Conservation (phyloP, 192 early-diverging fungal species). For the Dispira parvispora region DNA sequence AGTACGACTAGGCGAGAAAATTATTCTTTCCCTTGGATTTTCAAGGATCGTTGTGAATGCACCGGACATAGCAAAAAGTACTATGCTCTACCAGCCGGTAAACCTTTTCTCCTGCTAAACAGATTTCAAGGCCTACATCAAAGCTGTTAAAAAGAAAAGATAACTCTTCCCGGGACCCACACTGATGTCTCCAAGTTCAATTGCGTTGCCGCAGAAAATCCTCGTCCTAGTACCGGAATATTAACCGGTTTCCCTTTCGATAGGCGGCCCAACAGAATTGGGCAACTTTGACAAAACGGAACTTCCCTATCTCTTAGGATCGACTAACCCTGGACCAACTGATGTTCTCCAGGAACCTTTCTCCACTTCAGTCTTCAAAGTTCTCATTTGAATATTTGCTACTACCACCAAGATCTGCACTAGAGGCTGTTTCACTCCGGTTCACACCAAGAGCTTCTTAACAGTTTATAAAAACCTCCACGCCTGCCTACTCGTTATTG, state of each 20-base stretch:
- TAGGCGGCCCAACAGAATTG: too few species aligned
- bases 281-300: too few species aligned
- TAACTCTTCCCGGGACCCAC: conserved; percentile 54
- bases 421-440: conserved; percentile 44
- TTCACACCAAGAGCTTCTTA: conserved; percentile 41
- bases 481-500: conserved; percentile 50
- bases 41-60: too few species aligned
- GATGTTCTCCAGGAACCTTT: conserved; percentile 57
- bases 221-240: conserved; percentile 61
- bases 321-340: conserved; percentile 60
- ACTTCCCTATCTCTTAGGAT: conserved; percentile 56
- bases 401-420: conserved; percentile 68
- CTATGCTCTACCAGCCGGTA: too few species aligned
- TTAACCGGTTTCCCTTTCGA: conserved; percentile 69
- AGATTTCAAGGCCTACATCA: too few species aligned
- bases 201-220: conserved; percentile 39
- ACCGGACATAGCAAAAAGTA: too few species aligned
- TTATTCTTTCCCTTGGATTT: conserved; percentile 46
- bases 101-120: too few species aligned
- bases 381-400: conserved; percentile 65
- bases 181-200: conserved; percentile 43
- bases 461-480: conserved; percentile 38
- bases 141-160: conserved; percentile 66
- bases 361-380: conserved; percentile 76
- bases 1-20: conserved; percentile 47